These are phyloP conservation scores for Coriaria nepalensis DNA, from an alignment of 306 rosid species.

Conservation along the genomic window DNA sequence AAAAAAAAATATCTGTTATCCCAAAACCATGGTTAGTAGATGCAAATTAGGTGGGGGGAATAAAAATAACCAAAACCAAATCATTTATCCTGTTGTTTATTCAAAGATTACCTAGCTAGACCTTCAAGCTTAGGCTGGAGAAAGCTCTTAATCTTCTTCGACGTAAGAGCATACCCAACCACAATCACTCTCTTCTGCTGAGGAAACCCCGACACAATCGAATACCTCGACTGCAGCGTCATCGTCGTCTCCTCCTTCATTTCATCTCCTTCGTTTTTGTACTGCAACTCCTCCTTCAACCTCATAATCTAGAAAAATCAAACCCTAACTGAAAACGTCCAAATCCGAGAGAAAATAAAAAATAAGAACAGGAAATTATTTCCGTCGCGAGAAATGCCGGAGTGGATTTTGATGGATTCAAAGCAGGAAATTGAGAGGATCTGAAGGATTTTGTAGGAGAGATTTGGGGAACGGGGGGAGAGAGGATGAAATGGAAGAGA, in stretches of 20 bases:
- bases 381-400: too few species aligned
- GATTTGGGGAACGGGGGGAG: background rate
- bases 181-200: conserved; percentile 35
- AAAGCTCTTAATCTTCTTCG: conserved; percentile 85
- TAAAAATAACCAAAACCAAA: background rate
- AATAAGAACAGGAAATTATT: background rate
- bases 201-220: conserved; percentile 24
- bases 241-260: conserved; percentile 23
- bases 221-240: conserved; percentile 9
- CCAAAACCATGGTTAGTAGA: background rate
- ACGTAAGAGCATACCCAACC: conserved; percentile 88
- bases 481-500: conserved; percentile 2
- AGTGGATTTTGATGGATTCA: too few species aligned
- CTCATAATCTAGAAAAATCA: conserved; percentile 3
- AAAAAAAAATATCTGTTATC: background rate
- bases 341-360: background rate
- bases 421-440: background rate
- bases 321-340: too few species aligned
- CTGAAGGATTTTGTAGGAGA: background rate
- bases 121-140: conserved; percentile 83
- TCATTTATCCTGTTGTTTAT: background rate
- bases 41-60: background rate
- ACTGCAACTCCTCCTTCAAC: conserved; percentile 35
- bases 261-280: conserved; percentile 21
- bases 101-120: conserved; percentile 54